Base-by-base conservation (phyloP, 176 grass and related monocot genomes). In the Secale cereale region DNA sequence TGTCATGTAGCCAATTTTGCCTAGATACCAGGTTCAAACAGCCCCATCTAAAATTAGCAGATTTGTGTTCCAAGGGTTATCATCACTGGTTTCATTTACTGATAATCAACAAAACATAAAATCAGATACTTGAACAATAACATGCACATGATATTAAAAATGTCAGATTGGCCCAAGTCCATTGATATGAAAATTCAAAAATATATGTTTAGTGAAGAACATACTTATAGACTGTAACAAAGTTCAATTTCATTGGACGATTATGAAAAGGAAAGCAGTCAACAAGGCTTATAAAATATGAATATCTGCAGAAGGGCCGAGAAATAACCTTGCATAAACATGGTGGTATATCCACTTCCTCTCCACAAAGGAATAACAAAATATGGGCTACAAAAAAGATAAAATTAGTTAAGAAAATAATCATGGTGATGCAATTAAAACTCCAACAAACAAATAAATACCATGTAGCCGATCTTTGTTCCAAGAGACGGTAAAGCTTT, bases 331-430 rank as follows among this genome's bases (percentile, higher is more conserved):
- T 98, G 95, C 81, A 98, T 72, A 41, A 98, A 95, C 91, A 98
- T 98, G 65, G 85, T 95, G 57, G 89, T 92, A 56, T 93, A 98
- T 68, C 95, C 95, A 70, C 83, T 98, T 86, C 91, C 95, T 87
- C 74, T 95, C 93, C 91, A 90, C 83, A 98, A 87, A 87, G 95
- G 95, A 89, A 98, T 95, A 79, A 95, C 93, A 86, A 98, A 98
- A 88, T 95, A 89, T 10, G 45, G 87, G 84, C 95, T 98, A 83
- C 31, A 82, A 81, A 50, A 41, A 50, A 56, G 86, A 78, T 5
- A 9, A 40, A 40, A 40, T 40, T 40, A 40, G 39, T 40, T 40
- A 40, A 40, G 39, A 40, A 40, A 40, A 40, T 40, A 81, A 75
- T 61, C 69, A 80, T 67, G 29, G 45, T 76, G 85, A 27, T 75